Conservation (phyloP, 2,329 filamentous ascomycete genomes). For the Fusarium globosum region DNA sequence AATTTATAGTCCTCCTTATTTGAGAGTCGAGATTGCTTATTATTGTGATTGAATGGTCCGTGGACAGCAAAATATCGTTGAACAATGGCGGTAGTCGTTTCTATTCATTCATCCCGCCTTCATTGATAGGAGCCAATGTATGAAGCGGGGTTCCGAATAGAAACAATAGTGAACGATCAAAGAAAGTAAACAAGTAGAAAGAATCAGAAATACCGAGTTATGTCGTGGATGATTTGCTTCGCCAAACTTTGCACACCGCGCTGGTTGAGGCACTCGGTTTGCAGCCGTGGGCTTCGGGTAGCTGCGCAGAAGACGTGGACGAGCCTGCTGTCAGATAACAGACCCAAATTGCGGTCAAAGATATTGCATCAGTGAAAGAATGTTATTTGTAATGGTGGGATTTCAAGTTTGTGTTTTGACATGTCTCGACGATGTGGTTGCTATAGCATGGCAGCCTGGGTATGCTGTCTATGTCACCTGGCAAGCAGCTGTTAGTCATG, state of each 20-base stretch:
- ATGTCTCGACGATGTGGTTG: background rate
- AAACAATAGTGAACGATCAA: background rate
- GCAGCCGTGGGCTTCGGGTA: constrained; percentile 24
- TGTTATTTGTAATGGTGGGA: background rate
- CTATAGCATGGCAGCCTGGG: background rate
- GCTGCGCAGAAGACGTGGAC: constrained; percentile 11
- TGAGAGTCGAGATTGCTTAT: constrained; percentile 17
- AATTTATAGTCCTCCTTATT: constrained; percentile 22
- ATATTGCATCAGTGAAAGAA: background rate
- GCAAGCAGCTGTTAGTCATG: constrained; percentile 9
- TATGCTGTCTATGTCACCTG: background rate
- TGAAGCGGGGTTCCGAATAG: constrained; percentile 3
- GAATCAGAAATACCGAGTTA: background rate
- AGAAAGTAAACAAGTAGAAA: background rate
- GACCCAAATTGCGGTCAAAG: constrained; percentile 8
- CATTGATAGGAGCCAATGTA: constrained; percentile 6
- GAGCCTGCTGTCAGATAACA: constrained; percentile 2
- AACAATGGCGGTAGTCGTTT: constrained; percentile 16
- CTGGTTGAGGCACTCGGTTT: constrained; percentile 10
- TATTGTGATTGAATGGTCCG: constrained; percentile 5
- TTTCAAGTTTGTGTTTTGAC: background rate
- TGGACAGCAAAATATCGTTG: background rate
- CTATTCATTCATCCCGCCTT: constrained; percentile 16
- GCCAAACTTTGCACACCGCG: constrained; percentile 1
- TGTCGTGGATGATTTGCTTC: background rate